Evolutionary conservation across 805 yeast species (phyloP).

Genomic region (Clavispora phyllophila): DNA sequence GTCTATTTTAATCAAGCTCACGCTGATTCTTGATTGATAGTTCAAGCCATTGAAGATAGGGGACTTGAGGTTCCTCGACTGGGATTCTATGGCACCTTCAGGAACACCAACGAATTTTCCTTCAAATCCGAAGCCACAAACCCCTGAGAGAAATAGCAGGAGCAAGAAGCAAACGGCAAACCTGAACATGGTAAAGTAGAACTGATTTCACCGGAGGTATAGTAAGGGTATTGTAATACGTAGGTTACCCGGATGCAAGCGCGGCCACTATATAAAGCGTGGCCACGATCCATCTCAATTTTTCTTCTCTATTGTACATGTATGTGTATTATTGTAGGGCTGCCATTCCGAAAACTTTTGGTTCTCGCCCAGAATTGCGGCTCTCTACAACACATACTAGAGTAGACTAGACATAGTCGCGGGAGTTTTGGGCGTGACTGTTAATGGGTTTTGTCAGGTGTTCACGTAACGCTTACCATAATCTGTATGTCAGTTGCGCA

Average conservation of each 20-base stretch:
- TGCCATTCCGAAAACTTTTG: constrained; percentile 21
- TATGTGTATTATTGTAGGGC: constrained; percentile 50
- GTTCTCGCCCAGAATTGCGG: constrained; percentile 30
- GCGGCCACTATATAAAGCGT: constrained; percentile 9
- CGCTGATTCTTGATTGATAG: constrained; percentile 27
- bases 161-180: background rate
- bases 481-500: constrained; percentile 25
- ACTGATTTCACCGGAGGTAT: too few relatives aligned
- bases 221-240: too few relatives aligned
- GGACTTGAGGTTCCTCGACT: constrained; percentile 4
- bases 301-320: constrained; percentile 38
- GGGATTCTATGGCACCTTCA: constrained; percentile 11
- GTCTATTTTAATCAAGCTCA: constrained; percentile 16
- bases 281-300: background rate
- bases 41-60: constrained; percentile 31
- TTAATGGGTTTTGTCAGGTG: constrained; percentile 6
- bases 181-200: constrained; percentile 2
- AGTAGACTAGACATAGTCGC: constrained; percentile 40
- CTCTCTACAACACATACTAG: constrained; percentile 50
- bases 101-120: constrained; percentile 30
- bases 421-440: constrained; percentile 39
- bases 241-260: constrained; percentile 21
- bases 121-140: constrained; percentile 8
- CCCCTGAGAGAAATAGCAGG: background rate
- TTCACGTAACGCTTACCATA: constrained; percentile 5